Percentiles rank a stretch among this genome's conserved stretches.
phyloP scores from a whole-genome alignment of 1,284 basidiomycete species.

The Inonotus obliquus region DNA sequence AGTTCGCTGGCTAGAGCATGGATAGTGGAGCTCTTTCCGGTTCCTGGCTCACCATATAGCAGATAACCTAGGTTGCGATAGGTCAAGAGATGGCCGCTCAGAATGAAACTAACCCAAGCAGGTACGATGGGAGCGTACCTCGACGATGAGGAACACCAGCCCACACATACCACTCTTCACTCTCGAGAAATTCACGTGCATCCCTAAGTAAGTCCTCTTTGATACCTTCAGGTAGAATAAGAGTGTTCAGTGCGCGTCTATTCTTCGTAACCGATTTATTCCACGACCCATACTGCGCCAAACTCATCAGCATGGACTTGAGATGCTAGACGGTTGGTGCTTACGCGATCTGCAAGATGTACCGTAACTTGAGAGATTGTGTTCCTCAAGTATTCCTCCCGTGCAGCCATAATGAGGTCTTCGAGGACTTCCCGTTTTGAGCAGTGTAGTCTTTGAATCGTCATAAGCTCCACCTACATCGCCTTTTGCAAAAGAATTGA shows the following conservation, averaged over 20 bases:
- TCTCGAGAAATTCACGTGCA: slow-evolving; percentile 44
- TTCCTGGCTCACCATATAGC: slow-evolving; percentile 49
- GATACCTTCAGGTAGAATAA: slow-evolving; percentile 44
- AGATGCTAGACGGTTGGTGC: neutral
- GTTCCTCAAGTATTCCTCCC: slow-evolving; percentile 12
- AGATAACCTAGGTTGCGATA: slow-evolving; percentile 34
- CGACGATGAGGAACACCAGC: slow-evolving; percentile 52
- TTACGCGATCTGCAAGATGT: slow-evolving; percentile 6
- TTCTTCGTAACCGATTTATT: slow-evolving; percentile 10
- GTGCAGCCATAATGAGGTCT: slow-evolving; percentile 9
- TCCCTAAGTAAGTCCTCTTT: slow-evolving; percentile 44
- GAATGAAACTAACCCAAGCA: neutral
- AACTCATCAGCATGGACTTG: neutral
- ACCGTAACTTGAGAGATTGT: slow-evolving; percentile 14
- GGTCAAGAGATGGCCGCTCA: neutral
- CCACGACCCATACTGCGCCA: slow-evolving; percentile 6
- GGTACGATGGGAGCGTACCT: slow-evolving; percentile 21
- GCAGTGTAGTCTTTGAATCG: slow-evolving; percentile 10
- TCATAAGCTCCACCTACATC: neutral
- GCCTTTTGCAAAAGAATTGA: neutral
- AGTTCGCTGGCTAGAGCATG: slow-evolving; percentile 59
- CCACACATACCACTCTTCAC: slow-evolving; percentile 48
- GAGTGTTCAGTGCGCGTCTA: slow-evolving; percentile 43
- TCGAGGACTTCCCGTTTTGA: slow-evolving; percentile 12
- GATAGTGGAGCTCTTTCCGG: slow-evolving; percentile 50